phyloP scores from a whole-genome alignment of 345 rosid species.

The Conringia planisiliqua region DNA sequence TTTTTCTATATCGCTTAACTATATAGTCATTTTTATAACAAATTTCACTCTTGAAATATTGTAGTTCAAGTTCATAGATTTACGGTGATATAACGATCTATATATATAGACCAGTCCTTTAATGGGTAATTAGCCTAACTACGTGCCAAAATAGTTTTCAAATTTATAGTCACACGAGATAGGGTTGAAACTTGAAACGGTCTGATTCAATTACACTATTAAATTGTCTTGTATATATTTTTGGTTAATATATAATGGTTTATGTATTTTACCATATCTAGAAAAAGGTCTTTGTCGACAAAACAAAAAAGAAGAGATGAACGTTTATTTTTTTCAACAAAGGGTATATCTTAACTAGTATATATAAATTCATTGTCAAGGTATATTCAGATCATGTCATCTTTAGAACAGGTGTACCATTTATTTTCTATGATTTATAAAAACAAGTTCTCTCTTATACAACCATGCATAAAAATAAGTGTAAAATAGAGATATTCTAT shows the following conservation, averaged over 20 bases:
- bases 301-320: neutral
- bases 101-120: neutral
- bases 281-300: neutral
- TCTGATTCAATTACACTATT: neutral
- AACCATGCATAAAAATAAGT: neutral
- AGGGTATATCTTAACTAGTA: neutral
- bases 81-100: neutral
- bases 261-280: conserved; percentile 1
- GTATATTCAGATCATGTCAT: conserved; percentile 23
- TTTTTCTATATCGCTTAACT: too few species aligned
- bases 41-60: neutral
- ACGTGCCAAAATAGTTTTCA: neutral
- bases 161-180: neutral
- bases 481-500: neutral
- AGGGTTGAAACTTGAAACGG: neutral
- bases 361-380: neutral
- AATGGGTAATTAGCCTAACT: neutral
- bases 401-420: conserved; percentile 15
- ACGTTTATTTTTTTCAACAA: neutral
- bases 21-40: neutral
- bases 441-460: neutral
- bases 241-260: neutral
- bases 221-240: neutral
- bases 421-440: neutral
- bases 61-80: neutral